Percentiles rank a stretch among this genome's conserved stretches.
Conservation (phyloP, 306 rosid genomes). For the Vicia villosa region DNA sequence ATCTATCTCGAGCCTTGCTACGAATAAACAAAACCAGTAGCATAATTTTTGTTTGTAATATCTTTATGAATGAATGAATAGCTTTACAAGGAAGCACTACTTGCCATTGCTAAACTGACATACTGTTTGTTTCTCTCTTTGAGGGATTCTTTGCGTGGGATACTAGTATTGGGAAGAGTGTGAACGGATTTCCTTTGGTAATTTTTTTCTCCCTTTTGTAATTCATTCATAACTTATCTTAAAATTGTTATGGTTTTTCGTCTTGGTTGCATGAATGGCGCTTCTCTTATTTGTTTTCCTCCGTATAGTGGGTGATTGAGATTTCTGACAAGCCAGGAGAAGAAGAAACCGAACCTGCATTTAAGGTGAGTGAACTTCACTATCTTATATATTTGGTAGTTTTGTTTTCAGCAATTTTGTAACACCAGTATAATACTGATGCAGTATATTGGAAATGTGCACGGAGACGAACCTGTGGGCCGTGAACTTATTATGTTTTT, state of each 20-base stretch:
- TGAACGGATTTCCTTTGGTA: constrained; percentile 92
- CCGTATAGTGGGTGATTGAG: constrained; percentile 87
- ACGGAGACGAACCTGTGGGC: constrained; percentile 97
- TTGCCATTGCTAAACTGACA: constrained; percentile 50
- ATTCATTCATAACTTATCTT: constrained; percentile 20
- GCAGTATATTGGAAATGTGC: constrained; percentile 97
- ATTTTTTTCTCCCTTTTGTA: constrained; percentile 37
- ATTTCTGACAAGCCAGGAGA: constrained; percentile 94
- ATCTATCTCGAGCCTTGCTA: constrained; percentile 25
- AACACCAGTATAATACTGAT: constrained; percentile 44
- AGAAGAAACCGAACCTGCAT: constrained; percentile 89
- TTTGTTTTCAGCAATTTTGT: constrained; percentile 32
- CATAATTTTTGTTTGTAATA: background rate
- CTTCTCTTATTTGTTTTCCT: constrained; percentile 36
- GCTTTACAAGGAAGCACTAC: constrained; percentile 11
- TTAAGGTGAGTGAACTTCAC: constrained; percentile 61
- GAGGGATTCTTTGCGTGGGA: constrained; percentile 72
- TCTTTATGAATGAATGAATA: constrained; percentile 19
- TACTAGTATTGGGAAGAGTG: constrained; percentile 90
- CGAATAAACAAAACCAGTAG: background rate
- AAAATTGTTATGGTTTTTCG: constrained; percentile 12
- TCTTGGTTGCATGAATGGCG: constrained; percentile 14
- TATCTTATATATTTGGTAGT: background rate
- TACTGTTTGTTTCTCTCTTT: constrained; percentile 56
- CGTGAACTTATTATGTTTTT: constrained; percentile 78